Evolutionary conservation across 1,284 basidiomycete species (phyloP).

Genomic region (Cryptococcus jaspeensis): DNA sequence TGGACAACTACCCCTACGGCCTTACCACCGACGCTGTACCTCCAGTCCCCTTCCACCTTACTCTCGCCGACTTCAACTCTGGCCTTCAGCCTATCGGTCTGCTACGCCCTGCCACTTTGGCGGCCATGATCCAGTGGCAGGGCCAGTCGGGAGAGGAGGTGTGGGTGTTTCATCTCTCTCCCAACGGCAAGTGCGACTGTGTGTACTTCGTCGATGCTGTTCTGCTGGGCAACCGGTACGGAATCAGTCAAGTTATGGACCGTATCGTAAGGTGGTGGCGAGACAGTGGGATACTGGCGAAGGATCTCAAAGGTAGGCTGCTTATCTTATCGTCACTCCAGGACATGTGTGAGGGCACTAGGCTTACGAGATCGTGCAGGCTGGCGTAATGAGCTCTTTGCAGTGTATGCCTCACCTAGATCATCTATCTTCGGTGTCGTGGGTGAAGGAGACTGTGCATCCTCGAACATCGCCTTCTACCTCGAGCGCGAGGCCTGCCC

Average conservation of each 20-base stretch:
- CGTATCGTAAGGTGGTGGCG: conserved; percentile 45
- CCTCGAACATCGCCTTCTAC: conserved; percentile 70
- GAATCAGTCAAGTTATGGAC: conserved; percentile 44
- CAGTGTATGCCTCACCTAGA: conserved; percentile 68
- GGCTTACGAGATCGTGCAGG: conserved; percentile 43
- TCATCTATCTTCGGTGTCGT: conserved; percentile 51
- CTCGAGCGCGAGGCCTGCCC: conserved; percentile 79
- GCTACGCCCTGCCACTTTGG: conserved; percentile 23
- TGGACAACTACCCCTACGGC: conserved; percentile 60
- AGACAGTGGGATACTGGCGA: conserved; percentile 43
- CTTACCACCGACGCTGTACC: conserved; percentile 2
- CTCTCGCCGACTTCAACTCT: conserved; percentile 20
- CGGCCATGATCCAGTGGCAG: conserved; percentile 10
- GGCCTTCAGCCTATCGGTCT: conserved; percentile 23
- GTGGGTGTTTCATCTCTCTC: conserved; percentile 10
- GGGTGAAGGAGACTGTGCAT: conserved; percentile 9
- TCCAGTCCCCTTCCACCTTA: conserved; percentile 32
- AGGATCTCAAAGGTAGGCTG: conserved; percentile 47
- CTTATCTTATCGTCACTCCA: background rate
- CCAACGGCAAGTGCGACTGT: conserved; percentile 12
- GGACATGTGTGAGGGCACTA: background rate
- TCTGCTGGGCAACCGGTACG: conserved; percentile 25
- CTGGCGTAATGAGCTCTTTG: conserved; percentile 82
- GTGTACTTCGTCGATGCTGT: conserved; percentile 32
- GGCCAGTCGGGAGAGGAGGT: background rate